These are phyloP conservation scores for Tetrahymena elliotti DNA, from an alignment of 73 alveolate species.

Conservation along the genomic window DNA sequence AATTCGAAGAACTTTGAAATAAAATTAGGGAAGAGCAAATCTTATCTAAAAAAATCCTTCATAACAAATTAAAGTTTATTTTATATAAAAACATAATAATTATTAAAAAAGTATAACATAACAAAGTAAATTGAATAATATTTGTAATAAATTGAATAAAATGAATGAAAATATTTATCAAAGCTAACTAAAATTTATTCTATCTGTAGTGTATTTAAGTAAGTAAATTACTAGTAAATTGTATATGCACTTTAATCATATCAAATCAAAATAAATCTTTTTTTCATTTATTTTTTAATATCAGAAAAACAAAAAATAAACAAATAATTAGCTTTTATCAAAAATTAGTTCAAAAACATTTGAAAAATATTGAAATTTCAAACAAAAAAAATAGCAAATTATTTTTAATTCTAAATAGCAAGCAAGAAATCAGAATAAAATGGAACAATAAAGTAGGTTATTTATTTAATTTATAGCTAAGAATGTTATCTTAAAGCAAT, in stretches of 20 bases:
- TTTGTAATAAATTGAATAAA: no score
- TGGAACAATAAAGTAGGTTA: background rate
- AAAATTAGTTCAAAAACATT: background rate
- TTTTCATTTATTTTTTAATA: no score
- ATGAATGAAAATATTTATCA: no score
- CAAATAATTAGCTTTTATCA: background rate
- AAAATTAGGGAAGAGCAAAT: background rate
- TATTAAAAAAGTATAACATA: no score
- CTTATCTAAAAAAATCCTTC: no score
- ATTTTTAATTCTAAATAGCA: background rate
- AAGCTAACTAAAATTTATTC: background rate
- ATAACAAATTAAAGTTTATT: background rate
- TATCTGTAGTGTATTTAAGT: background rate
- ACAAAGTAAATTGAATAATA: background rate
- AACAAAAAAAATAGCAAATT: background rate
- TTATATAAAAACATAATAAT: background rate
- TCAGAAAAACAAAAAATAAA: background rate
- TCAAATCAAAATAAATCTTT: background rate
- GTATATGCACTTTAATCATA: no score
- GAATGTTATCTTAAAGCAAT: background rate
- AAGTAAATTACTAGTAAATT: background rate
- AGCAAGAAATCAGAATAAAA: background rate
- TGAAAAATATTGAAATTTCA: no score
- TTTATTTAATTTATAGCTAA: background rate
- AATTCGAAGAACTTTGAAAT: background rate